Conservation (phyloP, 208 protist genomes). For the Trypanosoma mega region DNA sequence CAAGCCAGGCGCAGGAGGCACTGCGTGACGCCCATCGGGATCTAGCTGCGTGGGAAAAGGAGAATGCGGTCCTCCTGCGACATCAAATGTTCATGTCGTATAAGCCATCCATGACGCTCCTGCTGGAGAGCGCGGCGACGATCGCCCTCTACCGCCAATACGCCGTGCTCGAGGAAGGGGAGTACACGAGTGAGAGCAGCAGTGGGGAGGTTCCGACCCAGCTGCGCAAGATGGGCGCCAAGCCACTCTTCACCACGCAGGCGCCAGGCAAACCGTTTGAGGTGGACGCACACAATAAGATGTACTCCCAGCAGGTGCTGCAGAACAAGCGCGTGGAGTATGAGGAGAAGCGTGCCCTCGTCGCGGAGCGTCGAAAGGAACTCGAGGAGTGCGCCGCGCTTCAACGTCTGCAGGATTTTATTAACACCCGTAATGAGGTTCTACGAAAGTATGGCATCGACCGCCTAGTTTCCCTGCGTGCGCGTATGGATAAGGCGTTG, state of each 20-base stretch:
- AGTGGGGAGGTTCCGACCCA: slow-evolving; percentile 69
- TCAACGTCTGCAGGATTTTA: slow-evolving; percentile 57
- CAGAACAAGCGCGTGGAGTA: slow-evolving; percentile 86
- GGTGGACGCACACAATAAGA: slow-evolving; percentile 84
- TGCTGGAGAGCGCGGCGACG: slow-evolving; percentile 77
- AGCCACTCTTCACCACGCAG: slow-evolving; percentile 67
- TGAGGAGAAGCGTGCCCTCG: slow-evolving; percentile 71
- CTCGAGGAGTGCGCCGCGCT: slow-evolving; percentile 57
- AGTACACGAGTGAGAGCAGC: slow-evolving; percentile 80
- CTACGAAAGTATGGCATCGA: slow-evolving; percentile 71
- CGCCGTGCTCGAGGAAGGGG: slow-evolving; percentile 63
- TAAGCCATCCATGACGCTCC: slow-evolving; percentile 66
- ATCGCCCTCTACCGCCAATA: slow-evolving; percentile 87
- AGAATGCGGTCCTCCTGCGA: slow-evolving; percentile 78
- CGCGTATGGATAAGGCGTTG: slow-evolving; percentile 65
- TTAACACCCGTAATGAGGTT: slow-evolving; percentile 60
- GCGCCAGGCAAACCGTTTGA: slow-evolving; percentile 41
- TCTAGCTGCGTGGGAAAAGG: slow-evolving; percentile 73
- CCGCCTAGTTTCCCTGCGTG: slow-evolving; percentile 71
- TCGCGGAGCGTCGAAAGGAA: slow-evolving; percentile 42
- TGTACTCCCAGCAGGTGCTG: slow-evolving; percentile 85
- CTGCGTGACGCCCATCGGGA: slow-evolving; percentile 76
- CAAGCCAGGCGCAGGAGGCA: slow-evolving; percentile 53
- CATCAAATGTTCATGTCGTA: slow-evolving; percentile 89
- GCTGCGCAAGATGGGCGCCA: slow-evolving; percentile 69